Evolutionary conservation across 257 asterid genomes (phyloP).

Genomic region (Solanum sejunctum): DNA sequence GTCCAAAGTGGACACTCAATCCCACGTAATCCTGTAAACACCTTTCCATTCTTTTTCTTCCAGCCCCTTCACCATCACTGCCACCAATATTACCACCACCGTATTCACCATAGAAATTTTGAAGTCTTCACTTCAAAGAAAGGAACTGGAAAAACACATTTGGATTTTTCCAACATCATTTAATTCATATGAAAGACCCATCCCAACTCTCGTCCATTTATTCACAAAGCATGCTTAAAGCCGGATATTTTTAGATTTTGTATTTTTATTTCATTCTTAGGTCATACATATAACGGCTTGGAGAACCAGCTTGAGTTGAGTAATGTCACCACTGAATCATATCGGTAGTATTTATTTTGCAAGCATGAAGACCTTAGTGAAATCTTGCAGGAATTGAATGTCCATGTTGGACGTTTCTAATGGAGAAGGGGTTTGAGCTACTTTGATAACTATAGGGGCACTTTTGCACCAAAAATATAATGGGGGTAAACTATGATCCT

Average conservation of each 20-base stretch:
- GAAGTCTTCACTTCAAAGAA: not conserved
- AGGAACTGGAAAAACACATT: not conserved
- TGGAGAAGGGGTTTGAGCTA: not conserved
- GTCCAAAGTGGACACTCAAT: not conserved
- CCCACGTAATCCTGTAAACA: not conserved
- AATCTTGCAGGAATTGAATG: not conserved
- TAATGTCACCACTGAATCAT: not conserved
- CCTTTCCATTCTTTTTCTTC: not conserved
- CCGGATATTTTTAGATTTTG: slow-evolving; percentile 2
- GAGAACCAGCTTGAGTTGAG: not conserved
- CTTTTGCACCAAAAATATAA: not conserved
- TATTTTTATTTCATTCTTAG: not conserved
- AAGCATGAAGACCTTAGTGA: not conserved
- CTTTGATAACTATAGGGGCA: not conserved
- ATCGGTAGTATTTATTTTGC: not conserved
- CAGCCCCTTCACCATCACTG: not conserved
- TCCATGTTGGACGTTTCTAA: not conserved
- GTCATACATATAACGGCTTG: not conserved
- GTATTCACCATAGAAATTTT: not conserved
- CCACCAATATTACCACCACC: not conserved
- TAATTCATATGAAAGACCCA: slow-evolving; percentile 41
- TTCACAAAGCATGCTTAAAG: slow-evolving; percentile 45
- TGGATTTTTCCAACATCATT: slow-evolving; percentile 74
- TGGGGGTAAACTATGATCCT: not conserved
- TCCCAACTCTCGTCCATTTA: slow-evolving; percentile 20